Percentiles rank a stretch among this genome's conserved stretches.
Evolutionary conservation across 1,139 yeast species (phyloP).

Genomic region (Candida pseudoviswanathii): DNA sequence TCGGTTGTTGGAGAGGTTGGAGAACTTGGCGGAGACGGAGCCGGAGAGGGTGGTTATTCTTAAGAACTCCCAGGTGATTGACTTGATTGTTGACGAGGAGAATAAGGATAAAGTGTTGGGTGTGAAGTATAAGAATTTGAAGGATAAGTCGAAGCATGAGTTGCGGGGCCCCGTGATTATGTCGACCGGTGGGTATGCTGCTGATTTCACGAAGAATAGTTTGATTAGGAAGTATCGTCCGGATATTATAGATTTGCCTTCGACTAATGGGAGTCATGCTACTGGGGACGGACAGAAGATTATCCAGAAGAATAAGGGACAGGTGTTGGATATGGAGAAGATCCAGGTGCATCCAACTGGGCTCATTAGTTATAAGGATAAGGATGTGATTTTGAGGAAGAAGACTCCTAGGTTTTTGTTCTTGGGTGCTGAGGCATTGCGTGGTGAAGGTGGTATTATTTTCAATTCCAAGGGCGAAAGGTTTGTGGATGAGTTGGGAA

Average conservation of each 20-base stretch:
- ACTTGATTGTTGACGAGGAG: conserved; percentile 41
- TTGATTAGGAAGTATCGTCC: conserved; percentile 60
- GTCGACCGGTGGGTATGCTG: conserved; percentile 82
- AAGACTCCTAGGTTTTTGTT: conserved; percentile 57
- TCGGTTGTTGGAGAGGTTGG: conserved; percentile 56
- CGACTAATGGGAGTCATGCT: conserved; percentile 75
- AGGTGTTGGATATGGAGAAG: conserved; percentile 71
- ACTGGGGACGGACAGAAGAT: conserved; percentile 77
- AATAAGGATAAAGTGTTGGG: conserved; percentile 38
- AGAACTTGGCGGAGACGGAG: conserved; percentile 47
- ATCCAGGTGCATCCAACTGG: conserved; percentile 88
- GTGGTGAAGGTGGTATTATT: conserved; percentile 78
- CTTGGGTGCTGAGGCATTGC: conserved; percentile 75
- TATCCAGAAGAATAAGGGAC: conserved; percentile 58
- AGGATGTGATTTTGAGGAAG: conserved; percentile 42
- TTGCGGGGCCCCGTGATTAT: conserved; percentile 62
- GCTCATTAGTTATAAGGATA: conserved; percentile 64
- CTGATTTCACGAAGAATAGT: conserved; percentile 56
- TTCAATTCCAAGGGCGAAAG: conserved; percentile 64
- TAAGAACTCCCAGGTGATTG: conserved; percentile 59
- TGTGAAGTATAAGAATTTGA: conserved; percentile 48
- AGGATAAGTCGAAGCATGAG: conserved; percentile 33
- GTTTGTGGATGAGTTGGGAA: conserved; percentile 71
- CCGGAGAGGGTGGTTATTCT: conserved; percentile 56
- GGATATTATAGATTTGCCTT: conserved; percentile 61